Conservation (phyloP, 306 rosid genomes). For the Quercus cerris region DNA sequence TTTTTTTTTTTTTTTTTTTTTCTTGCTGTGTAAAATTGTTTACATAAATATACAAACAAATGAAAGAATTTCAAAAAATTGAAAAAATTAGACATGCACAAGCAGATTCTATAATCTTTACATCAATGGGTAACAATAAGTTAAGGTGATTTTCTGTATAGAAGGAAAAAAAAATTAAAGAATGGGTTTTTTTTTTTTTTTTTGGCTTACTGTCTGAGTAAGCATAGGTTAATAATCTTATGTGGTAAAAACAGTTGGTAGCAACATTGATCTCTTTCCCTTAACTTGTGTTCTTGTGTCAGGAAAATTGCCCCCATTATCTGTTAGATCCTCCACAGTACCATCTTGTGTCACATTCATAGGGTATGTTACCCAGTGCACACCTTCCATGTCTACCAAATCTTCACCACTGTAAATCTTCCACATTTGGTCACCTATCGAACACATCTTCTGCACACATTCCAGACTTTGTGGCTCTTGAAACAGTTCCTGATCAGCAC, state of each 20-base stretch:
- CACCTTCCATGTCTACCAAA: constrained; percentile 70
- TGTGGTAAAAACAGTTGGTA: constrained; percentile 63
- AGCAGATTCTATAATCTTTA: background rate
- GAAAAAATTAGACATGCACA: background rate
- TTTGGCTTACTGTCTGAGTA: too few species aligned
- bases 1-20: background rate
- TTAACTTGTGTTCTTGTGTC: constrained; percentile 54
- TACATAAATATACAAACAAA: too few species aligned
- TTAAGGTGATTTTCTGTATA: background rate
- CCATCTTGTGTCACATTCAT: constrained; percentile 51
- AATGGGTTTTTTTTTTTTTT: background rate
- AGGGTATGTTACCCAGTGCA: constrained; percentile 72
- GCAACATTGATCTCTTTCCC: constrained; percentile 57
- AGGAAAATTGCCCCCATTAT: constrained; percentile 54
- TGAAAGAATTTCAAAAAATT: background rate
- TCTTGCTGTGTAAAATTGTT: background rate
- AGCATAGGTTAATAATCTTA: background rate
- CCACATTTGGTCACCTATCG: constrained; percentile 70
- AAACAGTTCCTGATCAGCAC: constrained; percentile 24
- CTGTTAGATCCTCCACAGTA: constrained; percentile 35
- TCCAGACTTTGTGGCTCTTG: constrained; percentile 40
- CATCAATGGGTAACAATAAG: background rate
- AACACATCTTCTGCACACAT: constrained; percentile 29
- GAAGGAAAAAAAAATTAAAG: background rate
- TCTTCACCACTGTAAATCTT: constrained; percentile 48